Evolutionary conservation across 306 rosid species (phyloP), one percentile per base, ranked within the genome.

Genomic region (Pachyrhizus erosus): DNA sequence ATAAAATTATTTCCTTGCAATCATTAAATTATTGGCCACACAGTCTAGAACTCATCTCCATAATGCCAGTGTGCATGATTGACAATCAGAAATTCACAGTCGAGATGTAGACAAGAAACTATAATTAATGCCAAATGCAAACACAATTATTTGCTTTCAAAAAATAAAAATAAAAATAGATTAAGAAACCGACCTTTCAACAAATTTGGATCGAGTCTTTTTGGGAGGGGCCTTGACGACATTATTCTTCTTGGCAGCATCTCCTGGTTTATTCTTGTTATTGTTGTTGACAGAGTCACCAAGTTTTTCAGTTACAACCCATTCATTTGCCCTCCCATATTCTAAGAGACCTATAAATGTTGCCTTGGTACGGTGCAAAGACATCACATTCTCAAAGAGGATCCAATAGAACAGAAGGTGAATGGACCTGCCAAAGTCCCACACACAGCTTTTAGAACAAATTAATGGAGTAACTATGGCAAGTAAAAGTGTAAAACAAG

Each of bases 291-390:
- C 87, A 61, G 92, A 89, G 75, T 96, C 99, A 82, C 99, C 99
- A 5, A 96, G 94, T 76, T 96, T 96, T 82, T 94, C 98, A 11
- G 99, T 96, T 66, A 96, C 99, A 84, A 96, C 97, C 99, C 99
- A 96, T 84, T 96, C 99, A 42, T 96, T 96, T 31, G 84, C 98
- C 78, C 98, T 87, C 0, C 97, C 99, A 7, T 89, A 89, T 82
- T 94, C 99, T 0, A 96, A 75, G 17, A 96, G 86, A 70, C 99
- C 99, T 1, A 96, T 96, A 7, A 92, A 72, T 23, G 98, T 94
- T 0, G 98, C 99, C 84, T 96, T 96, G 17, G 99, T 96, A n/a
- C 99, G 93, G 82, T 96, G 99, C 88, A 96, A 31, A 8, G 99
- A 96, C 99, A 96, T 96, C 73, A 94, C 99, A 40, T 96, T 96